Evolutionary conservation across 2,329 filamentous ascomycete species (phyloP), one percentile per base, ranked within the genome.

Genomic region (Pseudocercospora crystallina): DNA sequence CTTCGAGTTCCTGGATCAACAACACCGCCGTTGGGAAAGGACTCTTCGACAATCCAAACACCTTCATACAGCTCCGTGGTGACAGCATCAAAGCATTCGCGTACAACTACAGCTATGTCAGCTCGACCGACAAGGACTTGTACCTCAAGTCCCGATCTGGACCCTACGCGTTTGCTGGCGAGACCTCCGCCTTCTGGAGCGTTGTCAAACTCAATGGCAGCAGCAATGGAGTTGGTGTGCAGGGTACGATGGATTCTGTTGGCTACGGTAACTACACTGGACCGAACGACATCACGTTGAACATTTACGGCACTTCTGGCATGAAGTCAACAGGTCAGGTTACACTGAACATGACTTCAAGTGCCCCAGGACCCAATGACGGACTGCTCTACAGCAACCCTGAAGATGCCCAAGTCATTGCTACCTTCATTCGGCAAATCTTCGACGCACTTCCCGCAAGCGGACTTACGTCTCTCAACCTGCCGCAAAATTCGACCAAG

Each of bases 261-360:
- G 79, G 79, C 2, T 73, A 68, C 35, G 61, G 65, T 1, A 73
- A 79, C 61, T 78, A 74, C 33, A 79, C 76, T 8, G 75, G 73
- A 64, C 73, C 73, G 44, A 69, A 76, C 51, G 79, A 76, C 52
- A 76, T 82, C 44, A 81, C 78, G 0, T 69, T 82, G 14, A 82
- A 82, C 61, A 65, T 82, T 4, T 82, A 82, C 65, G 79, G 79
- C 8, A 82, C 79, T 0, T 80, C 78, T 0, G 79, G 79, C 1
- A 68, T 81, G 15, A 70, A 72, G 5, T 81, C 79, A 2, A 63
- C 70, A 1, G 77, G 78, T 1, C 68, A 69, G 49, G 76, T 82
- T 32, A 80, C 77, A 0, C 70, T 82, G 15, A 80, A 81, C 63
- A 44, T 43, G 17, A 65, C 80, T 1, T 80, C 81, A 64, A 79